These are phyloP conservation scores for Ballota nigra DNA, from an alignment of 257 asterid species.

Conservation along the genomic window DNA sequence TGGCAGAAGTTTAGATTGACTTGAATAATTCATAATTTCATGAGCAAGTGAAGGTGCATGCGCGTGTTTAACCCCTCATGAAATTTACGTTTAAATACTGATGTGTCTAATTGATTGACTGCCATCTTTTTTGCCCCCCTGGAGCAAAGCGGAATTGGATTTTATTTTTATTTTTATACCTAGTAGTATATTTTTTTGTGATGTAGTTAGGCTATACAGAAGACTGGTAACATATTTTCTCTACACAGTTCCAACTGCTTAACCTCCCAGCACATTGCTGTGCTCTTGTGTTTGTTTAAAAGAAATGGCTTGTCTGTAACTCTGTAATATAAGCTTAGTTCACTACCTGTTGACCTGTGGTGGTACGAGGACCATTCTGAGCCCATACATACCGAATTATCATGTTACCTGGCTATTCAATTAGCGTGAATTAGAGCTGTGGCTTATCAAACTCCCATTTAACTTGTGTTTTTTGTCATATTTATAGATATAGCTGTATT, in stretches of 20 bases:
- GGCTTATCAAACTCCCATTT: conserved; percentile 16
- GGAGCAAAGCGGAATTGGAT: neutral
- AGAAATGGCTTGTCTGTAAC: neutral
- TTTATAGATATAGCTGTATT: neutral
- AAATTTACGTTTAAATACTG: neutral
- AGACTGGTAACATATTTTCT: neutral
- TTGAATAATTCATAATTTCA: neutral
- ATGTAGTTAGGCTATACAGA: conserved; percentile 8
- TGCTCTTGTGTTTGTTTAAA: neutral
- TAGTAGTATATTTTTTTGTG: neutral
- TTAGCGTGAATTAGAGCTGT: conserved; percentile 9
- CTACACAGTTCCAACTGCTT: neutral
- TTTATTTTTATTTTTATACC: neutral
- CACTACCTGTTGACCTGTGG: neutral
- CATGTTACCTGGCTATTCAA: conserved; percentile 9
- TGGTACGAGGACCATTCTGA: conserved; percentile 10
- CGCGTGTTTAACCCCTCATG: neutral
- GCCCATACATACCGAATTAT: neutral
- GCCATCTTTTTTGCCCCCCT: neutral
- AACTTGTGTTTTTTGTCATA: neutral
- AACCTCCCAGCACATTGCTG: neutral
- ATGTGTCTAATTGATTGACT: too few species aligned
- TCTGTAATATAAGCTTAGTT: neutral
- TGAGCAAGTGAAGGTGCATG: neutral
- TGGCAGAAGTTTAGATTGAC: neutral